Base-by-base conservation (phyloP, 208 protist genomes). In the Trypanosoma boissoni region DNA sequence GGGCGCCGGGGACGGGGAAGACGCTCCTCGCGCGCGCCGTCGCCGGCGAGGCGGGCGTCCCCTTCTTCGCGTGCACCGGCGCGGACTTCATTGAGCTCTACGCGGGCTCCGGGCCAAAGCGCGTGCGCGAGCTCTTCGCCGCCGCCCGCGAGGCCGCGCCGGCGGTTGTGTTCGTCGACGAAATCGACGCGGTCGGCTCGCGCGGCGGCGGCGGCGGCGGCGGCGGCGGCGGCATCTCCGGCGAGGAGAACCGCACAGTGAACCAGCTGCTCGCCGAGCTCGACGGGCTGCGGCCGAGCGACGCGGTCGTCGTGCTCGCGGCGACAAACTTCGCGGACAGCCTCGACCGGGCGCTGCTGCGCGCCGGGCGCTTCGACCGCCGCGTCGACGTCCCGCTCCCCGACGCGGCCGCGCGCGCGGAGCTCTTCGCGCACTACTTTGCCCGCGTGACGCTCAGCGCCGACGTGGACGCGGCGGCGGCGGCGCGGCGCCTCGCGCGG, bases 131-230 rank as follows among this genome's bases (percentile, higher is more conserved):
- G 42, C 78, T 98, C 8, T 99, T 99, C 59, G 80, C 64, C 0
- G 77, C 66, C 7, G 97, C 98, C 12, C 94, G 92, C 61, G 71
- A 84, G 57, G 79, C 85, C 20, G 80, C 90, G 20, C 97, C 97
- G 31, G 97, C 92, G 49, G 97, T 99, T 36, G 94, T 99, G 43
- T 99, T 99, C 81, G 97, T 99, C 31, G 97, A 99, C 74, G 98
- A 99, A 70, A 98, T 99, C 46, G 98, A 99, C 61, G 94, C 97
- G 1, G 85, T 99, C 14, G 98, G 97, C 12, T 84, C 79, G 14
- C 79, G 73, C 27, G 86, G 91, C 71, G 79, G 64, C 53, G 79
- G 80, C 58, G 58, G 77, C 56, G 82, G 88, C 61, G 75, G 72
- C 26, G 87, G 91, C 72, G 80, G 64, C 55, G 78, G 80, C 58